Evolutionary conservation across 2,329 filamentous ascomycete genomes (phyloP), one percentile per base, ranked within the genome.

Genomic region (Ophiostoma pallidulum): DNA sequence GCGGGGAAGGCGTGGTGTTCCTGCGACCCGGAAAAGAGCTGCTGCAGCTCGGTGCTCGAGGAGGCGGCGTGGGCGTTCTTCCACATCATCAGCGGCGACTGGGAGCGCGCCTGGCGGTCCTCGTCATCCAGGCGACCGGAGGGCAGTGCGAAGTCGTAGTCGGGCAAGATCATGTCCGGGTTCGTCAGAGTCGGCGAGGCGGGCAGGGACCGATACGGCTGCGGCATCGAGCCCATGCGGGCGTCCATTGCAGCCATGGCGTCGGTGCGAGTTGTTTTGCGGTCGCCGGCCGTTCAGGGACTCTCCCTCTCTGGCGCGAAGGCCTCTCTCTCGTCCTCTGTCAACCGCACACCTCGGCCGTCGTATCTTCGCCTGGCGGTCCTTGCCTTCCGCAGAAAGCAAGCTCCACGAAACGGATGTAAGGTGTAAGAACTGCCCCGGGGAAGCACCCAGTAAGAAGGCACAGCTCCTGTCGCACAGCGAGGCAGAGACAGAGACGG

Each of bases 161-260:
- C 81, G 51, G 90, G 90, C 45, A 96, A 70, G 58, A 96, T 94
- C 87, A 95, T 90, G 63, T 94, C 90, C 45, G 89, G 88, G 64
- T 95, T 94, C 48, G 88, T 94, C 59, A 96, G 71, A 3, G 90
- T 94, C 40, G 90, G 90, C 51, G 87, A 94, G 12, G 79, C 80
- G 54, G 84, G 81, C 49, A 72, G 65, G 38, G 72, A 61, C 16
- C 69, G 64, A 56, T 75, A 72, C 31, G 64, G 60, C 53, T 58
- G 54, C 37, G 64, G 51, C 47, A 58, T 53, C 43, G 58, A 59
- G 49, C 48, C 60, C 52, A 56, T 56, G 55, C 53, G 48, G 42
- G 46, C 54, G 47, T 56, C 58, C 46, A 48, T 53, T 19, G 52
- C 37, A 3, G 48, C 51, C 54, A 56, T 56, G 24, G 50, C 18